Conservation (phyloP, 305 asterid genomes). For the Solanum chacoense region DNA sequence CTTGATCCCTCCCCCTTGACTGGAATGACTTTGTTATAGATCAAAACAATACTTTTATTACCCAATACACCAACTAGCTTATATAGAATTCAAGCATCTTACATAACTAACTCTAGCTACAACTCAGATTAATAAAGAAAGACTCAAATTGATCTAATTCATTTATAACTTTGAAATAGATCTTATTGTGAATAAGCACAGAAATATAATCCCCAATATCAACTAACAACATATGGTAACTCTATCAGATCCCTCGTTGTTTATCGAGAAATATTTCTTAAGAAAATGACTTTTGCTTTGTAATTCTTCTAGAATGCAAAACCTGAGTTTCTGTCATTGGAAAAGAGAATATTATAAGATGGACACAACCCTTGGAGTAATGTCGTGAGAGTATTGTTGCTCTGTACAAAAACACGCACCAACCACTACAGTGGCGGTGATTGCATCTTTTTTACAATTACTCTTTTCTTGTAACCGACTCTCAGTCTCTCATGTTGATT, state of each 20-base stretch:
- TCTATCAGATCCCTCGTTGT: neutral
- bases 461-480: neutral
- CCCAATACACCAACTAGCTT: neutral
- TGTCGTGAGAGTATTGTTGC: neutral
- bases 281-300: neutral
- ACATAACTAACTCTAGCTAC: neutral
- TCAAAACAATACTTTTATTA: neutral
- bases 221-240: neutral
- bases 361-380: neutral
- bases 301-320: too few relatives aligned
- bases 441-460: too few relatives aligned
- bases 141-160: neutral
- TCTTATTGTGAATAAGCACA: neutral
- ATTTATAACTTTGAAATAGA: neutral
- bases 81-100: neutral
- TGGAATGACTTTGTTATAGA: too few relatives aligned
- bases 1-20: neutral
- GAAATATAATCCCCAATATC: neutral
- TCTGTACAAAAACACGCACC: neutral
- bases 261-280: too few relatives aligned
- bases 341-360: neutral
- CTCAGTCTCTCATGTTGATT: neutral
- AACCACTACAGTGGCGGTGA: neutral
- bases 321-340: neutral
- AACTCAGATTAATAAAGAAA: too few relatives aligned